These are phyloP conservation scores for Lactifluus echinatus DNA, from an alignment of 768 basidiomycete genomes.

Conservation along the genomic window DNA sequence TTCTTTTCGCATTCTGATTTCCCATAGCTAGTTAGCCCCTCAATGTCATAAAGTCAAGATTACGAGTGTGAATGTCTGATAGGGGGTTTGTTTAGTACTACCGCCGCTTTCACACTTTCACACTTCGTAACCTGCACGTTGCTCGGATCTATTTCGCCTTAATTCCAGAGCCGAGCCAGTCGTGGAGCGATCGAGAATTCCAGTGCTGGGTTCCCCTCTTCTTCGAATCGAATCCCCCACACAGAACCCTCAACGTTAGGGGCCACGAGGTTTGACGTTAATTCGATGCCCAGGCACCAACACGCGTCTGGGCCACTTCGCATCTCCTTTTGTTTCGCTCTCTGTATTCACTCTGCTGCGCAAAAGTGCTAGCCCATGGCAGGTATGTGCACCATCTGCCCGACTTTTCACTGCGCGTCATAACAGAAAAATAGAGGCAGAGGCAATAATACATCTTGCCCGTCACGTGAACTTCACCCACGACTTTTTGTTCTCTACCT, in stretches of 20 bases:
- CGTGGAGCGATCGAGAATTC: background rate
- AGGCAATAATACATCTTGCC: no score
- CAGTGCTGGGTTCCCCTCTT: no score
- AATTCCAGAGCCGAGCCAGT: background rate
- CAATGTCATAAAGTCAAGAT: background rate
- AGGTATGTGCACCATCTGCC: no score
- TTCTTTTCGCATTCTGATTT: slow-evolving; percentile 11
- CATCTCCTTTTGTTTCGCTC: background rate
- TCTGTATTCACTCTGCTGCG: background rate
- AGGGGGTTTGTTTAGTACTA: background rate
- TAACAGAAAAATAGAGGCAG: no score
- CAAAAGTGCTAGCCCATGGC: no score
- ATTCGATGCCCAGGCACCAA: background rate
- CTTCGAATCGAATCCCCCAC: background rate
- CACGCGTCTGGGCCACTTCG: background rate
- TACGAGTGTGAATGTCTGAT: background rate
- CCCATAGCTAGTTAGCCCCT: background rate
- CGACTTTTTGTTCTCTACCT: no score
- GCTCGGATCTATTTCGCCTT: background rate
- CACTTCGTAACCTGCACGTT: no score
- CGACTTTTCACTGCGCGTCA: no score
- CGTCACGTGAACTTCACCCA: no score
- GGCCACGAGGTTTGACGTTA: background rate
- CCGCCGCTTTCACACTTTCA: background rate
- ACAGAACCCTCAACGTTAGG: background rate